Evolutionary conservation across 2,329 filamentous ascomycete species (phyloP).

Genomic region (Fusarium annulatum): DNA sequence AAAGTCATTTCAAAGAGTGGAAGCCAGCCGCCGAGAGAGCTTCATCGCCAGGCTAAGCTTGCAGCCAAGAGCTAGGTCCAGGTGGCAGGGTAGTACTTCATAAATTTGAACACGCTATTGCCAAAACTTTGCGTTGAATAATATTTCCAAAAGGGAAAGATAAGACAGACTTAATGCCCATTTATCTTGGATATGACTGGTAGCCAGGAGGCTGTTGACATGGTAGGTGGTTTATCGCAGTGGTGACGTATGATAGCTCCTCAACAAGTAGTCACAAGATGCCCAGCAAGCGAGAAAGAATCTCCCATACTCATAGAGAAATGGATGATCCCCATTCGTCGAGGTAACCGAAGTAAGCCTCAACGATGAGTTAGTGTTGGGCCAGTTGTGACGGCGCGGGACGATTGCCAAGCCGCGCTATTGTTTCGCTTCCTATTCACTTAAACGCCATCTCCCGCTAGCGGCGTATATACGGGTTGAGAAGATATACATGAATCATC

Average conservation of each 20-base stretch:
- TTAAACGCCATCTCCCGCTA: background rate
- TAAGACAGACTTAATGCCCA: too few relatives aligned
- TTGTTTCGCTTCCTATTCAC: background rate
- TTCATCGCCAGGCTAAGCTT: slow-evolving; percentile 18
- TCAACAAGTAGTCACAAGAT: too few relatives aligned
- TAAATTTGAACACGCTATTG: background rate
- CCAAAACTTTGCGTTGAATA: too few relatives aligned
- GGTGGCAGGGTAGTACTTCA: background rate
- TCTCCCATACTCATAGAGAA: fast-evolving
- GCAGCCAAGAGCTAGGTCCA: background rate
- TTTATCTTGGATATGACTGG: too few relatives aligned
- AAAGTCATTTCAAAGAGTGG: slow-evolving; percentile 18
- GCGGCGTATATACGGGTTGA: fast-evolving
- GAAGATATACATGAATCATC: fast-evolving
- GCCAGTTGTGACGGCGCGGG: background rate
- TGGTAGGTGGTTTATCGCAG: fast-evolving
- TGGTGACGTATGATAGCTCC: fast-evolving
- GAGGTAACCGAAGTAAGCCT: background rate
- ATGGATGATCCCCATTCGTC: fast-evolving
- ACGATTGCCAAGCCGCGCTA: background rate
- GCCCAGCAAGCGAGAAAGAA: fast-evolving
- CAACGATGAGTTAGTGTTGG: fast-evolving
- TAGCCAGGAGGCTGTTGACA: fast-evolving
- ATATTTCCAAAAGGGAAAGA: too few relatives aligned
- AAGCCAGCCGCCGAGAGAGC: slow-evolving; percentile 1